Evolutionary conservation across 2,329 filamentous ascomycete genomes (phyloP).

Genomic region (Monilinia aucupariae): DNA sequence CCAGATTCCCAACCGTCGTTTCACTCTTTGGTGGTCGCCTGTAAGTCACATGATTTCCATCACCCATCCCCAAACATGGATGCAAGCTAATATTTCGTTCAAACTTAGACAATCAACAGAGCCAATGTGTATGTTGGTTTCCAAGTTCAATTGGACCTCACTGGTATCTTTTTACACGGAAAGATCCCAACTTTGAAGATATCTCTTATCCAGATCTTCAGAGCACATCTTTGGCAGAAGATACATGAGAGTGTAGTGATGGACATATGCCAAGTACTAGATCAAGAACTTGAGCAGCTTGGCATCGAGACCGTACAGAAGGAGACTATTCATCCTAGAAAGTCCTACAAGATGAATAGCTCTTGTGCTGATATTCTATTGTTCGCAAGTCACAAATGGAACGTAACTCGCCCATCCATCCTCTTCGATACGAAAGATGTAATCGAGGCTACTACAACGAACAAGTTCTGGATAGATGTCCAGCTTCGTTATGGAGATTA

Average conservation of each 20-base stretch:
- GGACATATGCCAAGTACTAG: constrained; percentile 98
- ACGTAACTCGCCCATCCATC: constrained; percentile 86
- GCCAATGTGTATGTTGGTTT: constrained; percentile 99
- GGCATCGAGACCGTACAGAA: constrained; percentile 98
- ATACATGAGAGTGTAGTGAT: constrained; percentile 98
- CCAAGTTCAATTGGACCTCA: constrained; percentile 95
- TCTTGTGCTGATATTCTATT: constrained; percentile 96
- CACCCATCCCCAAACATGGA: not conserved
- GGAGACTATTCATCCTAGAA: constrained; percentile 97
- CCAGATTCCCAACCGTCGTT: constrained; percentile 97
- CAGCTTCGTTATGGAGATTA: constrained; percentile 97
- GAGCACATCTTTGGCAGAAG: constrained; percentile 99
- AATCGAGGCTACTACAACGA: constrained; percentile 88
- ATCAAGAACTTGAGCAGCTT: constrained; percentile 91
- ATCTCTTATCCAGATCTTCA: constrained; percentile 97
- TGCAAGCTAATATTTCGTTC: not conserved
- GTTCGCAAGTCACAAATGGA: constrained; percentile 98
- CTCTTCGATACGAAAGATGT: constrained; percentile 95
- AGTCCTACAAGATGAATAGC: constrained; percentile 99
- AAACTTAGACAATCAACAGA: constrained; percentile 72
- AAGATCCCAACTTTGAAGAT: constrained; percentile 99
- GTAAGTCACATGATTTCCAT: constrained; percentile 65
- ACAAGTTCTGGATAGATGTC: constrained; percentile 99
- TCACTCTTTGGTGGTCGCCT: constrained; percentile 95
- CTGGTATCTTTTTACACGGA: constrained; percentile 97